Evolutionary conservation across 1,284 basidiomycete genomes (phyloP).

Genomic region (Uromyces viciae-fabae): DNA sequence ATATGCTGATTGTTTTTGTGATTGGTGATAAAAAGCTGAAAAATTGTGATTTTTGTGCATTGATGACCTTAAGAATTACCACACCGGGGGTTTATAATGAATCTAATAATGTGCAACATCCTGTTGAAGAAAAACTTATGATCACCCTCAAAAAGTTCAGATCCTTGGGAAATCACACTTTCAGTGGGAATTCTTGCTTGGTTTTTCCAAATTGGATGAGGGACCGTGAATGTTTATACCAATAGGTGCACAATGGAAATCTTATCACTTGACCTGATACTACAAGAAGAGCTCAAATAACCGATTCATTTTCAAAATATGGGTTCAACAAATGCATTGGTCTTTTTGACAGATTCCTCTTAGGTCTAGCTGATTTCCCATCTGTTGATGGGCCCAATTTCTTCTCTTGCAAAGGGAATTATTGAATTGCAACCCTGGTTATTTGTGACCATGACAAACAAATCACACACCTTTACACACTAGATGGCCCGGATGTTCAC

Average conservation of each 20-base stretch:
- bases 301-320: neutral
- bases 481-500: neutral
- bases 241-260: neutral
- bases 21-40: no score
- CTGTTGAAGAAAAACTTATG: neutral
- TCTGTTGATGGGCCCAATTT: neutral
- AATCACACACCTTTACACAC: neutral
- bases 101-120: neutral
- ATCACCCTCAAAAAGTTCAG: neutral
- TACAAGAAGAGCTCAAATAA: neutral
- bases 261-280: neutral
- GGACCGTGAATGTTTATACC: neutral
- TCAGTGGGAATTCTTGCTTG: neutral
- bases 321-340: neutral
- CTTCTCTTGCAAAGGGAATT: neutral
- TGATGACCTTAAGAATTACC: no score
- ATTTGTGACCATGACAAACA: neutral
- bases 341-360: neutral
- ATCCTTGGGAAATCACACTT: neutral
- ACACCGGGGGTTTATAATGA: neutral
- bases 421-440: neutral
- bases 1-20: no score
- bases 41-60: no score
- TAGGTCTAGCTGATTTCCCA: neutral
- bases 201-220: neutral